A percentile compares a stretch with the other conserved stretches of the same genome.
phyloP scores from a whole-genome alignment of 75 land plant genomes.

The Pinus taeda region DNA sequence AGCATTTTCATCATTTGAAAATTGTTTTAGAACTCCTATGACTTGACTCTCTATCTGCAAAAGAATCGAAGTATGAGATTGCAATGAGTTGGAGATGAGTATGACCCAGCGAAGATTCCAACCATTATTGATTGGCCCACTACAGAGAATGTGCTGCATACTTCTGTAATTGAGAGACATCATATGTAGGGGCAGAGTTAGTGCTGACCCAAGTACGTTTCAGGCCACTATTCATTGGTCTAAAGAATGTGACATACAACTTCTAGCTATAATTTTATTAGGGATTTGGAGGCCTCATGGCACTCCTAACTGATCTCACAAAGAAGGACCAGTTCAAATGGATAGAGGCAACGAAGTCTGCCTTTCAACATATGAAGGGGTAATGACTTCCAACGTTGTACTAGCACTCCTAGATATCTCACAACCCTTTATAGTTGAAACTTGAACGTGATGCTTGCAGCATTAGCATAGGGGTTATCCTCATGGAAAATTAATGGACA shows the following conservation, averaged over 20 bases:
- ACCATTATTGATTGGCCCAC: background rate
- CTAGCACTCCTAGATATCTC: constrained; percentile 16
- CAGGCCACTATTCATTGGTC: too few relatives aligned
- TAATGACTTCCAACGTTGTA: constrained; percentile 6
- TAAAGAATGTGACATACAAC: too few relatives aligned
- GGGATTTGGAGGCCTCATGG: constrained; percentile 1
- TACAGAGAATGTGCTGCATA: background rate
- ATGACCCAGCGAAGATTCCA: background rate
- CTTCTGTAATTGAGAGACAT: background rate
- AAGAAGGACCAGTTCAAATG: constrained; percentile 12
- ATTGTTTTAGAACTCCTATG: background rate
- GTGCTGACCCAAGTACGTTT: background rate
- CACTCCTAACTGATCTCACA: constrained; percentile 7
- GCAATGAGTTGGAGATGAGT: background rate
- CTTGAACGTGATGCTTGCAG: constrained; percentile 22
- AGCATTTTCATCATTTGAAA: background rate
- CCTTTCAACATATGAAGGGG: constrained; percentile 14
- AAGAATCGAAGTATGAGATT: background rate
- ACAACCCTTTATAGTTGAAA: constrained; percentile 17
- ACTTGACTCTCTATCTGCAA: background rate
- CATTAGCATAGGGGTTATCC: constrained; percentile 16
- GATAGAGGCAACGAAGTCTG: constrained; percentile 7
- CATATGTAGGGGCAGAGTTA: background rate
- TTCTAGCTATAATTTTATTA: constrained; percentile 4
- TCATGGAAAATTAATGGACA: constrained; percentile 9